These are phyloP conservation scores for Orychophragmus violaceus DNA, from an alignment of 345 rosid species.

Conservation along the genomic window DNA sequence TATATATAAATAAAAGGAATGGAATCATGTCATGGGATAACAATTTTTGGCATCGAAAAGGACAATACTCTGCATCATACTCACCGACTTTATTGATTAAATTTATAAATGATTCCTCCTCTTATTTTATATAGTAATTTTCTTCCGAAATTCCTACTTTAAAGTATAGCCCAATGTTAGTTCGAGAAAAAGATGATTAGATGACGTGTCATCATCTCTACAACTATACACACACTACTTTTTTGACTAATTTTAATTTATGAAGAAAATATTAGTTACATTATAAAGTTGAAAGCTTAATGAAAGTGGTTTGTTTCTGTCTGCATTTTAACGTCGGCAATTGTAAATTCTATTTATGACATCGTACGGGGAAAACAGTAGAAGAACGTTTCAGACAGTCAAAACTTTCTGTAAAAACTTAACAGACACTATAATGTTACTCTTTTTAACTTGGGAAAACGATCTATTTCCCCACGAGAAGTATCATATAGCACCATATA, in stretches of 20 bases:
- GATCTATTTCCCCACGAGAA: too few relatives aligned
- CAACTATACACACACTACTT: neutral
- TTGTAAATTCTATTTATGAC: neutral
- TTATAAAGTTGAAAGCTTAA: neutral
- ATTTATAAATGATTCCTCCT: neutral
- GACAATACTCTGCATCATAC: constrained; percentile 33
- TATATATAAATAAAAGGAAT: neutral
- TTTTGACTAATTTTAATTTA: neutral
- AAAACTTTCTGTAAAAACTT: neutral
- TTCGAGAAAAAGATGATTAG: constrained; percentile 10
- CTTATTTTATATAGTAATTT: neutral
- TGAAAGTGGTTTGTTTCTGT: too few relatives aligned
- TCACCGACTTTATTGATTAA: constrained; percentile 29
- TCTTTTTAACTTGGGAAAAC: neutral
- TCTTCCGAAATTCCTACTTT: neutral
- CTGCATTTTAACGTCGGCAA: neutral
- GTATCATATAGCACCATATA: too few relatives aligned
- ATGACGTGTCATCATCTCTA: constrained; percentile 9
- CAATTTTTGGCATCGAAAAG: constrained; percentile 24
- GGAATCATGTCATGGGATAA: constrained; percentile 20
- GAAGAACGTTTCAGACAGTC: neutral
- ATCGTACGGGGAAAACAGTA: neutral
- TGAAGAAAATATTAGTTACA: neutral
- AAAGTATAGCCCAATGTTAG: constrained; percentile 7
- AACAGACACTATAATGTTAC: neutral